Percentiles rank a stretch among this genome's conserved stretches.
Conservation (phyloP, 2,329 filamentous ascomycete species). For the Botrytis porri region DNA sequence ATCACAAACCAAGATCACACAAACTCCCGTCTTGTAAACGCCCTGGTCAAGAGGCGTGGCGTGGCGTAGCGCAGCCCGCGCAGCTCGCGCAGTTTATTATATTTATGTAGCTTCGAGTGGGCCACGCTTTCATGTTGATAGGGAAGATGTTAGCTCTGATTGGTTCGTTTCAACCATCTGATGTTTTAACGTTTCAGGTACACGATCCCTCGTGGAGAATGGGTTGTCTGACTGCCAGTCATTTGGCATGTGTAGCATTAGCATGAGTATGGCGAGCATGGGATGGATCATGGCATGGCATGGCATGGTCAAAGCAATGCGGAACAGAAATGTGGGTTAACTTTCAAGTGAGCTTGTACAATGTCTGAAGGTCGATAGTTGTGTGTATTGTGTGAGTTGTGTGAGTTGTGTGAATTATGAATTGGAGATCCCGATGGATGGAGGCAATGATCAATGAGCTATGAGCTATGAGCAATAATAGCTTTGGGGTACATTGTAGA, state of each 20-base stretch:
- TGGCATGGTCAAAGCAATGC: background rate
- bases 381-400: background rate
- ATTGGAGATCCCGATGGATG: background rate
- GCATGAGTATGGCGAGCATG: constrained; percentile 1
- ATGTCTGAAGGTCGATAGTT: background rate
- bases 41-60: constrained; percentile 11
- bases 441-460: background rate
- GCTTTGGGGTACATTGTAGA: background rate
- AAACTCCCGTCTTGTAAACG: constrained; percentile 7
- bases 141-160: background rate
- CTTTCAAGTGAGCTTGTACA: background rate
- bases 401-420: background rate
- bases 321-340: background rate
- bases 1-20: background rate
- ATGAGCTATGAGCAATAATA: background rate
- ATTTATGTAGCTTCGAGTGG: constrained; percentile 1
- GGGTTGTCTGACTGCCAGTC: background rate
- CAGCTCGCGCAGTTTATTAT: background rate
- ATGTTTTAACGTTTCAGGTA: constrained; percentile 18
- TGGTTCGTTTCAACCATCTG: constrained; percentile 6
- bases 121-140: background rate
- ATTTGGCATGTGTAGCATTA: constrained; percentile 2
- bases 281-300: background rate
- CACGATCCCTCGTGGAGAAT: constrained; percentile 17
- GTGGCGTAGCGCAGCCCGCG: constrained; percentile 1